Percentiles rank a stretch among this genome's conserved stretches.
Conservation (phyloP, 2,329 filamentous ascomycete species). For the Ophioceras dolichostomum region DNA sequence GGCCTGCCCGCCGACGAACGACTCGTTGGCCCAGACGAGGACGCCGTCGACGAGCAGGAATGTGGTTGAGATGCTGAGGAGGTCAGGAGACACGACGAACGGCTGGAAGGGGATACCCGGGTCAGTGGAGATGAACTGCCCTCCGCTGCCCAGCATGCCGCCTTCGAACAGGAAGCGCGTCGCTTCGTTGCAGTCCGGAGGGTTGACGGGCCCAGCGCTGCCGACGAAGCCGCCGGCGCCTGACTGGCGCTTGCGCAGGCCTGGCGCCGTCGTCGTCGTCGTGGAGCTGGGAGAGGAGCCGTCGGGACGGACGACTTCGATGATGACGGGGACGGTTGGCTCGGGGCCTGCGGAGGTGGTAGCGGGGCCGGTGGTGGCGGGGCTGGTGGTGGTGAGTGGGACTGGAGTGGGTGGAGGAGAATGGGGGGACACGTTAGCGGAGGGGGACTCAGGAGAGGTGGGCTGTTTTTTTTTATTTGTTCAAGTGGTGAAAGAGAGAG, state of each 20-base stretch:
- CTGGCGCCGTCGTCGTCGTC: not conserved
- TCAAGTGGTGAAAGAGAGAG: too few species aligned
- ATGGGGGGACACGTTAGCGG: too few species aligned
- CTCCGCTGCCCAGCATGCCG: conserved; percentile 10
- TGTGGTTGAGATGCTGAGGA: conserved; percentile 8
- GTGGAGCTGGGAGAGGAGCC: not conserved
- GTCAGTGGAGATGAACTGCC: conserved; percentile 9
- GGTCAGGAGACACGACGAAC: conserved; percentile 5
- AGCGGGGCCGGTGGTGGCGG: not conserved
- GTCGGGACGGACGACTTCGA: conserved; percentile 8
- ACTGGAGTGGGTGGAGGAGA: not conserved
- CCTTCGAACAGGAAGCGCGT: conserved; percentile 10
- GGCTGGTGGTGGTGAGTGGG: not conserved
- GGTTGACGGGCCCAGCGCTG: conserved; percentile 9
- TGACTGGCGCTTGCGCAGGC: conserved; percentile 2
- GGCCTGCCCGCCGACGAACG: conserved; percentile 12
- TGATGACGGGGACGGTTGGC: conserved; percentile 6
- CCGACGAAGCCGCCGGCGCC: conserved; percentile 10
- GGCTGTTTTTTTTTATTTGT: not conserved
- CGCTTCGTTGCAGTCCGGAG: conserved; percentile 11
- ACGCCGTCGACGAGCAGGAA: conserved; percentile 6
- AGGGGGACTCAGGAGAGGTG: too few species aligned
- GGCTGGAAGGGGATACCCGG: conserved; percentile 8
- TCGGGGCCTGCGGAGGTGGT: conserved; percentile 3
- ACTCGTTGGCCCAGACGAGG: conserved; percentile 15